Conservation (phyloP, 2,329 filamentous ascomycete genomes). For the Cercospora zeae-maydis region DNA sequence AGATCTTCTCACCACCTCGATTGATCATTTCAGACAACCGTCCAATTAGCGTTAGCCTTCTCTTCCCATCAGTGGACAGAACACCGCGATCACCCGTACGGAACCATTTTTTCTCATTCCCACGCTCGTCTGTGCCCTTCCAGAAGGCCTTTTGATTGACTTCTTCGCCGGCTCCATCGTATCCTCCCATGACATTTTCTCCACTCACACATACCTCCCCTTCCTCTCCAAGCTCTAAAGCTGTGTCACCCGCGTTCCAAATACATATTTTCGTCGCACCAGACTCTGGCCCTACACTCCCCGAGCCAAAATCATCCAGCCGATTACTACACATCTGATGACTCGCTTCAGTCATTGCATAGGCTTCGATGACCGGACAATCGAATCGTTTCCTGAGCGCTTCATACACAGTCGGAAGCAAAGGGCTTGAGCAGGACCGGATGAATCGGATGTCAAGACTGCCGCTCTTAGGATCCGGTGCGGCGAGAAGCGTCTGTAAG, state of each 20-base stretch:
- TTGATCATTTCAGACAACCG: conserved; percentile 90
- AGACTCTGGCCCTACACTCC: conserved; percentile 75
- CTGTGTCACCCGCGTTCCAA: conserved; percentile 63
- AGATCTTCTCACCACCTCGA: conserved; percentile 85
- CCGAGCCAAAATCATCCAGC: conserved; percentile 69
- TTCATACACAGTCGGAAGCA: conserved; percentile 77
- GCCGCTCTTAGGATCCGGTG: conserved; percentile 59
- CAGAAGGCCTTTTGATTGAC: conserved; percentile 69
- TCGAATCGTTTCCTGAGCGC: conserved; percentile 68
- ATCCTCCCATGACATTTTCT: conserved; percentile 78
- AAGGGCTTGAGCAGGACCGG: conserved; percentile 76
- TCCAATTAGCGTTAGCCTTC: conserved; percentile 69
- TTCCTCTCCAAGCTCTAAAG: conserved; percentile 66
- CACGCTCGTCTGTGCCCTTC: background rate
- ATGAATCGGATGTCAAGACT: conserved; percentile 77
- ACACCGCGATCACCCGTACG: conserved; percentile 82
- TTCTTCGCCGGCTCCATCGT: conserved; percentile 69
- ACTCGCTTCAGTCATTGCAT: conserved; percentile 86
- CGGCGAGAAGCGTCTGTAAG: conserved; percentile 67
- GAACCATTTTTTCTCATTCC: conserved; percentile 63
- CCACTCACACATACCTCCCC: conserved; percentile 75
- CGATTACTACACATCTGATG: conserved; percentile 65
- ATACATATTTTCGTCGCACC: conserved; percentile 75
- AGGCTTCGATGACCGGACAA: conserved; percentile 78
- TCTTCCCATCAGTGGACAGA: conserved; percentile 71